Evolutionary conservation across 495 filamentous ascomycete genomes (phyloP).

Genomic region (Hypoxylon perforatum): DNA sequence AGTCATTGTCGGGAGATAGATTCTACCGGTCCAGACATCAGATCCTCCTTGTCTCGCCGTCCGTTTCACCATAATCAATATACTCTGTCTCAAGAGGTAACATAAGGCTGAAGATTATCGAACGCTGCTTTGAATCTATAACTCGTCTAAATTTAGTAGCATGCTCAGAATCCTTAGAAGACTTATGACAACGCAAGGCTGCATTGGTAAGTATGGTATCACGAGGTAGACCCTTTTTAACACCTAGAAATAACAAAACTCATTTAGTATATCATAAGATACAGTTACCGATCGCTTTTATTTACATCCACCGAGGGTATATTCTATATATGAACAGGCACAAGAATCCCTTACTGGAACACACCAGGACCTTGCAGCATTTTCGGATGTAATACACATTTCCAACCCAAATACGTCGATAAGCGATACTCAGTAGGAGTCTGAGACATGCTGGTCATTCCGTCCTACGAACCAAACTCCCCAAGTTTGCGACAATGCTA

Average conservation of each 20-base stretch:
- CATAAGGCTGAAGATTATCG: too few relatives aligned
- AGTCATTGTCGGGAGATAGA: background rate
- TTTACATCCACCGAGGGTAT: slow-evolving; percentile 39
- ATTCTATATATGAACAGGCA: slow-evolving; percentile 28
- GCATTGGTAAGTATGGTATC: too few relatives aligned
- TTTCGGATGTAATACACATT: slow-evolving; percentile 12
- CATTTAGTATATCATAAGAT: slow-evolving; percentile 1
- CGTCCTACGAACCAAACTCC: slow-evolving; percentile 25
- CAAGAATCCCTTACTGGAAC: background rate
- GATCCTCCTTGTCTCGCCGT: slow-evolving; percentile 24
- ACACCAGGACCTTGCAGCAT: slow-evolving; percentile 19
- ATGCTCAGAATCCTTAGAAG: too few relatives aligned
- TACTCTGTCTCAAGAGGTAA: background rate
- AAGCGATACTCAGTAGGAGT: background rate
- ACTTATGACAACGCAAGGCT: too few relatives aligned
- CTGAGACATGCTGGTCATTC: slow-evolving; percentile 16
- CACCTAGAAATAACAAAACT: background rate
- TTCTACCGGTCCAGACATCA: background rate
- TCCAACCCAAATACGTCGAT: background rate
- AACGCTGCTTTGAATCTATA: too few relatives aligned
- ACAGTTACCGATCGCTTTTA: slow-evolving; percentile 21
- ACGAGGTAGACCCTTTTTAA: slow-evolving; percentile 1
- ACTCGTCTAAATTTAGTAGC: too few relatives aligned
- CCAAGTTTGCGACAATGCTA: slow-evolving; percentile 28
- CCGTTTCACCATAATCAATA: slow-evolving; percentile 22